Conservation (phyloP, 257 asterid genomes). For the Echites panduratus region DNA sequence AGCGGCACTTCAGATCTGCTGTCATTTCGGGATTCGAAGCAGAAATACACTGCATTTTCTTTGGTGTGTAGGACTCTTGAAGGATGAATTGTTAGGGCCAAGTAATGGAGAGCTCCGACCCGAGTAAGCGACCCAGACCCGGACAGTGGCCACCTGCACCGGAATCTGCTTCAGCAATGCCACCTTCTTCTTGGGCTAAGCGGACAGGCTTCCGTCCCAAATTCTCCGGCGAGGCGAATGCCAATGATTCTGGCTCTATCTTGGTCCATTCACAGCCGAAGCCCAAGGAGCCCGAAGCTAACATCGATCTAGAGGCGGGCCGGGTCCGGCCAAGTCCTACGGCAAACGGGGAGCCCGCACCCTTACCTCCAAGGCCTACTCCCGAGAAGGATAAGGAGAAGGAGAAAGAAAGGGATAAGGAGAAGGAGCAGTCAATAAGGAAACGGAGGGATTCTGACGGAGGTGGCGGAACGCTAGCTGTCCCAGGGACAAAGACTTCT, state of each 20-base stretch:
- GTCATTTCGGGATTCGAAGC: not conserved
- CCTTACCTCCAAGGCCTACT: conserved; percentile 14
- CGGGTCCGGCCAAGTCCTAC: conserved; percentile 45
- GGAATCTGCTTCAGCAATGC: conserved; percentile 60
- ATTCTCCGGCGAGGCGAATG: conserved; percentile 90
- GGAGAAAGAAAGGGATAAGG: conserved; percentile 57
- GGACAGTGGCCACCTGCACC: conserved; percentile 82
- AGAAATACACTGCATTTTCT: not conserved
- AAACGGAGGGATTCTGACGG: conserved; percentile 86
- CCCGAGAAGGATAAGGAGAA: conserved; percentile 24
- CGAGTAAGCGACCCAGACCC: conserved; percentile 54
- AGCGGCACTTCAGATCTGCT: conserved; percentile 3
- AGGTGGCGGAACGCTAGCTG: conserved; percentile 22
- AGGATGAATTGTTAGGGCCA: conserved; percentile 27
- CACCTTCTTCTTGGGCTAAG: conserved; percentile 95
- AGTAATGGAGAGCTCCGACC: conserved; percentile 70
- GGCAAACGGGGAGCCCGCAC: conserved; percentile 52
- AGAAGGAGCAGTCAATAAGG: conserved; percentile 54
- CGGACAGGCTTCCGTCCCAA: conserved; percentile 91
- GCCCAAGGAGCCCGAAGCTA: conserved; percentile 31
- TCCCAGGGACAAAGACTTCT: conserved; percentile 25
- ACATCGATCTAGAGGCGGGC: conserved; percentile 68
- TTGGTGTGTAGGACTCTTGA: not conserved
- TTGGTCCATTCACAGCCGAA: conserved; percentile 35
- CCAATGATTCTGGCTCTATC: conserved; percentile 69